Evolutionary conservation across 2,329 filamentous ascomycete species (phyloP), one percentile per base, ranked within the genome.

Genomic region (Alternaria dauci): DNA sequence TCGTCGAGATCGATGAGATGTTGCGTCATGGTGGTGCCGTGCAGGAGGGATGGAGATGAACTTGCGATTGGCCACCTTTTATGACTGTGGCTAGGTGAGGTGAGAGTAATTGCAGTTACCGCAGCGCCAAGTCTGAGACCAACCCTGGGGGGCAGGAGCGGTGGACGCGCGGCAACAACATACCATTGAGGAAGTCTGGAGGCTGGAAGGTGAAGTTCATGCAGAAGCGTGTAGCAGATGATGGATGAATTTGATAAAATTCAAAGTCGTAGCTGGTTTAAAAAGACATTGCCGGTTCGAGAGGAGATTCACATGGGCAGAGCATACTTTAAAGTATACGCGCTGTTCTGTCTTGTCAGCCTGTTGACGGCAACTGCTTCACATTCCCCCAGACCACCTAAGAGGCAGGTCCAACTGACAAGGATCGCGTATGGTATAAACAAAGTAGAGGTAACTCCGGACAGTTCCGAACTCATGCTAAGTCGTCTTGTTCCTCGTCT

Each of bases 1-100:
- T 61, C 55, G 4, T 42, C 51, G 7, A 69, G 52, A 32, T 52
- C 62, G 44, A 69, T 67, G 20, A 69, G 58, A 26, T 66, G 50
- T 42, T 64, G 58, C 4, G 18, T 20, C 43, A 58, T 61, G 11
- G 14, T 44, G 1, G 26, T 2, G 8, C 11, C 23, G 12, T 16
- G n/a, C n/a, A n/a, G 18, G 20, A 20, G 8, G 18, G 16, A 43
- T 5, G 2, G 46, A 42, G 39, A 25, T 6, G 39, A 42, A 2
- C 20, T 16, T 25, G 18, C 16, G 20, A 20, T 6, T 4, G 16
- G n/a, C 42, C 2, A 41, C 30, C 7, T 26, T 38, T 46, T 63
- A 56, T 43, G 25, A 14, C 41, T 28, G 18, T 34, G 26, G n/a
- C 5, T 26, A 57, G n/a, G 41, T 30, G 50, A 57, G 32, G 36